phyloP scores from a whole-genome alignment of 2,329 filamentous ascomycete species.

The Neoarthrinium moseri region DNA sequence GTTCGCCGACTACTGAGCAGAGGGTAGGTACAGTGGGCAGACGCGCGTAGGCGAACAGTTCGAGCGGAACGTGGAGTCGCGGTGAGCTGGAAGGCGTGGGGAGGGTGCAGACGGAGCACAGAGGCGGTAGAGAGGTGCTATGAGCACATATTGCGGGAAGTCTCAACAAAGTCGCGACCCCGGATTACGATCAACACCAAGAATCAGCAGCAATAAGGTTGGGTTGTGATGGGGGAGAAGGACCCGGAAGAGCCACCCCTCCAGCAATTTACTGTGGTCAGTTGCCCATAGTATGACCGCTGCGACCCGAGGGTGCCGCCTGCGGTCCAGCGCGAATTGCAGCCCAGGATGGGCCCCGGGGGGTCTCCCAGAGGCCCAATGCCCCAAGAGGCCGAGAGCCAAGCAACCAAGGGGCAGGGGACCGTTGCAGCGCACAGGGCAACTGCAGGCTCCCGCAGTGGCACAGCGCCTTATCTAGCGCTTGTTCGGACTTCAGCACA shows the following conservation, averaged over 20 bases:
- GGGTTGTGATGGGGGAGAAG: neutral
- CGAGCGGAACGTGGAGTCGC: too few species aligned
- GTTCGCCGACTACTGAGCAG: too few species aligned
- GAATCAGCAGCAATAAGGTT: neutral
- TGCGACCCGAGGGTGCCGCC: neutral
- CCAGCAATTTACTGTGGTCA: neutral
- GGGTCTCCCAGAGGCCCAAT: too few species aligned
- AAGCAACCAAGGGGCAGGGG: too few species aligned
- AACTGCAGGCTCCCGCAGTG: neutral
- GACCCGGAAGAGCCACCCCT: neutral
- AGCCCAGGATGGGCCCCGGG: neutral
- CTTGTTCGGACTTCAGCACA: neutral
- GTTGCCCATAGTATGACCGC: neutral
- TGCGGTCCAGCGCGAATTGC: conserved; percentile 2
- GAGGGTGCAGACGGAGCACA: too few species aligned
- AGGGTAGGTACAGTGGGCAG: too few species aligned
- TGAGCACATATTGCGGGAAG: too few species aligned
- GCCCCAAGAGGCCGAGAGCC: too few species aligned
- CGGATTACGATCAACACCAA: neutral
- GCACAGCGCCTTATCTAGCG: too few species aligned
- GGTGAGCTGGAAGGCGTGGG: neutral
- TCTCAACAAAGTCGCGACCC: neutral
- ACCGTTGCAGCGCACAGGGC: neutral
- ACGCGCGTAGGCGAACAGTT: too few species aligned
- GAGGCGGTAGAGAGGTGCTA: too few species aligned